Conservation (phyloP, 257 asterid genomes). For the Striga asiatica region DNA sequence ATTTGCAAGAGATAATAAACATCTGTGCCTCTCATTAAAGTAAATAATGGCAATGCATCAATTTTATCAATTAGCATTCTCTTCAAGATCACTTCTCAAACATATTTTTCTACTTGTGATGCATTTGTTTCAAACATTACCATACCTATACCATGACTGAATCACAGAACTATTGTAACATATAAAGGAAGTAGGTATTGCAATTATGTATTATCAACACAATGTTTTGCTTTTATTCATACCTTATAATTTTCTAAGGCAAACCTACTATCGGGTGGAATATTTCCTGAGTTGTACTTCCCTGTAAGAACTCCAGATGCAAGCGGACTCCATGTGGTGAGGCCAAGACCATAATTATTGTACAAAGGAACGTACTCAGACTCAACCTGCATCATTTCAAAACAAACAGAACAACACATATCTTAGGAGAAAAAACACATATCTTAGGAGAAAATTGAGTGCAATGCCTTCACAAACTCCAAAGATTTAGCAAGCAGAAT, state of each 20-base stretch:
- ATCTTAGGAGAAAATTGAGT: too few relatives aligned
- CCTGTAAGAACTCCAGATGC: slow-evolving; percentile 97
- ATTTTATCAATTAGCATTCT: not conserved
- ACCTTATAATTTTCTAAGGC: slow-evolving; percentile 96
- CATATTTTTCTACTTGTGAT: too few relatives aligned
- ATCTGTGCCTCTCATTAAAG: not conserved
- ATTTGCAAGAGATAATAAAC: not conserved
- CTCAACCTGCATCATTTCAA: slow-evolving; percentile 81
- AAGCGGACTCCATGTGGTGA: slow-evolving; percentile 98
- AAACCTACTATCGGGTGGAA: slow-evolving; percentile 84
- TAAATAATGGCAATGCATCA: not conserved
- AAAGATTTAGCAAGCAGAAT: too few relatives aligned
- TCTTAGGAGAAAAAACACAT: not conserved
- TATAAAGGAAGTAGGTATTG: too few relatives aligned
- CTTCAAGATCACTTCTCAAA: too few relatives aligned
- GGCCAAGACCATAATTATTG: slow-evolving; percentile 77
- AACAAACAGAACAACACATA: slow-evolving; percentile 9
- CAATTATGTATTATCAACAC: too few relatives aligned
- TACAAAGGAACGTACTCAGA: slow-evolving; percentile 77
- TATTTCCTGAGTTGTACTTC: slow-evolving; percentile 50
- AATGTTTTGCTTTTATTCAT: not conserved
- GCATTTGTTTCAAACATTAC: too few relatives aligned
- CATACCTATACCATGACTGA: too few relatives aligned
- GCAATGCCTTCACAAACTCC: too few relatives aligned
- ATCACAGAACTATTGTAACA: too few relatives aligned